Evolutionary conservation across 2,329 filamentous ascomycete species (phyloP).

Genomic region (Aspergillus aculeatus): DNA sequence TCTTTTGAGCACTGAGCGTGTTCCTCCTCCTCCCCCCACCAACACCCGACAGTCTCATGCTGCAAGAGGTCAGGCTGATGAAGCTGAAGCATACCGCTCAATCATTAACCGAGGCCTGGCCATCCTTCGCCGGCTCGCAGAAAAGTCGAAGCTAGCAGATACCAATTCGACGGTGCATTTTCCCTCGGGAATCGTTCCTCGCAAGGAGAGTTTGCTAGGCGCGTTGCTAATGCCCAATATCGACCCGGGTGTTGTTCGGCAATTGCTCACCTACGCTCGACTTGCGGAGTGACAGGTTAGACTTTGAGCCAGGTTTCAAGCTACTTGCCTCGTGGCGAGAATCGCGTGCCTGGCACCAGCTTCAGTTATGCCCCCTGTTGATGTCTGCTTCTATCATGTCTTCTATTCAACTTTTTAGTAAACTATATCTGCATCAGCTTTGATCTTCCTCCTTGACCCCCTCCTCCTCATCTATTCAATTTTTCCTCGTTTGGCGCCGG

Average conservation of each 20-base stretch:
- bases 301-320: conserved; percentile 22
- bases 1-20: conserved; percentile 65
- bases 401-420: conserved; percentile 21
- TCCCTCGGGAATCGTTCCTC: conserved; percentile 63
- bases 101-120: conserved; percentile 68
- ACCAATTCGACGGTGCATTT: conserved; percentile 50
- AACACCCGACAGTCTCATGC: conserved; percentile 36
- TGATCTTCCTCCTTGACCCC: background rate
- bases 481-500: conserved; percentile 24
- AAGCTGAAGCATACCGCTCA: conserved; percentile 44
- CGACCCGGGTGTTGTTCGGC: conserved; percentile 63
- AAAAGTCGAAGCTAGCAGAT: conserved; percentile 62
- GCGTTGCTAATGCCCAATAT: conserved; percentile 66
- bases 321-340: conserved; percentile 6
- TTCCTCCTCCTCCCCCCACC: conserved; percentile 34
- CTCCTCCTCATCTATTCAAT: conserved; percentile 5
- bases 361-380: conserved; percentile 15
- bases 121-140: conserved; percentile 65
- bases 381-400: conserved; percentile 23
- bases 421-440: conserved; percentile 17
- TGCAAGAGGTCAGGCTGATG: conserved; percentile 39
- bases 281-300: conserved; percentile 45
- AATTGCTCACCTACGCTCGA: conserved; percentile 64
- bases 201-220: conserved; percentile 65
- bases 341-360: conserved; percentile 10